Evolutionary conservation across 768 basidiomycete species (phyloP), one percentile per base, ranked within the genome.

Genomic region (Termitomyces bulborhizus): DNA sequence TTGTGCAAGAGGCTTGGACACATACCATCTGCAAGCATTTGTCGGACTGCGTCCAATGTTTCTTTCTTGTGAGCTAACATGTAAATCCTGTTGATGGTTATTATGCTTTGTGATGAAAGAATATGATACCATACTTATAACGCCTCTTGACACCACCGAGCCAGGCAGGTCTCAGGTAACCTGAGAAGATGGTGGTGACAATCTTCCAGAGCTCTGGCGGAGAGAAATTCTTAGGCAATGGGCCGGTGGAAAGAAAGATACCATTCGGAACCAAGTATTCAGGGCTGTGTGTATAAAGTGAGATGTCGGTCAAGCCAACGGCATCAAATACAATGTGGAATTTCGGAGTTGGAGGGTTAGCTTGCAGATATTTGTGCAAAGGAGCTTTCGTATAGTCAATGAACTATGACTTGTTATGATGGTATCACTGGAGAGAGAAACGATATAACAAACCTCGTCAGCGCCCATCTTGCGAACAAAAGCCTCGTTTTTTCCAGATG

Each of bases 281-380:
- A n/a, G 70, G 70, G 44, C 76, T 81, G 46, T 73, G 55, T 3
- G 70, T 68, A 62, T 79, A 90, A 9, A 90, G 61, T 1, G 72
- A 63, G 2, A 77, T 71, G 55, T 83, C 77, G 2, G 69, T 62
- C 11, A 74, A 62, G 0, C 80, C 86, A 15, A 74, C 80, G 1
- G 83, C 77, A 56, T 90, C 88, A 40, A 84, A 68, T 32, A 90
- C 70, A 43, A 81, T 71, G 44, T 86, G 72, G 60, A 79, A 88
- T 57, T 76, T 80, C 0, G 77, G 72, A 0, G 73, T 63, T 1
- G 80, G 82, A 0, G 78, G 74, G 49, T 77, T 69, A 3, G 72
- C 58, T 4, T 59, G 51, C 3, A 88, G 71, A 55, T 77, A 71
- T 61, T 76, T 64, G 44, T 73, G 71, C 3, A 88, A 62, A 3